Base-by-base conservation (phyloP, 2,329 filamentous ascomycete genomes). In the Hymenoscyphus occultus region DNA sequence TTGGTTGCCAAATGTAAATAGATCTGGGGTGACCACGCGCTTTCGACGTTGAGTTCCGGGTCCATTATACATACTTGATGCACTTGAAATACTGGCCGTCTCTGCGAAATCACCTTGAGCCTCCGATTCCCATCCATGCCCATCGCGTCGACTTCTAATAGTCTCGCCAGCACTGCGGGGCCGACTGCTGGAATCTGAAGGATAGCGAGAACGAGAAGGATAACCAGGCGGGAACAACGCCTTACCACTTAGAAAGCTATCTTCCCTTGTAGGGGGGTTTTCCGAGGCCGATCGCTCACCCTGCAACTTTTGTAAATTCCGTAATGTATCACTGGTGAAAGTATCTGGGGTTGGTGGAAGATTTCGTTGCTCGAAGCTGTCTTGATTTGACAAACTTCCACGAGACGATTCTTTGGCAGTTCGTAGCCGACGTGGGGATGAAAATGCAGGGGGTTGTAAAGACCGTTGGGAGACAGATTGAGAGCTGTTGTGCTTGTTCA, bases 301-400 rank as follows among this genome's bases (percentile, higher is more conserved):
- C 62, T 81, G 79, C 0, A 83, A 85, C 59, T 78, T 80, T 67
- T 84, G 79, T 65, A 80, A 82, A 14, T 79, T 78, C 5, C 80
- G 78, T 40, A 76, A 65, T 1, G 73, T 76, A 48, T 67, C 72
- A 5, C 73, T 76, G 61, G 72, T 71, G 61, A 75, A 69, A 1
- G 75, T 77, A 62, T 76, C 75, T n/a, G 75, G 75, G 2, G 75
- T 77, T 4, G 75, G 75, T 61, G 75, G 75, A 14, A 76, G 67
- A 6, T 63, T 62, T 13, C 72, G 70, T 22, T 65, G 63, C 60
- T 80, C 65, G 70, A 77, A 75, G 78, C 80, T 67, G 75, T 75
- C 5, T 77, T 67, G 64, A 77, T 71, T n/a, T 3, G 64, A 68
- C 12, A 67, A 59, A 3, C 67, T 62, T n/a, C 64, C 65, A 39